Percentiles rank a stretch among this genome's conserved stretches.
These are phyloP conservation scores for Leccinum boreale DNA, from an alignment of 768 basidiomycete genomes.

Conservation along the genomic window DNA sequence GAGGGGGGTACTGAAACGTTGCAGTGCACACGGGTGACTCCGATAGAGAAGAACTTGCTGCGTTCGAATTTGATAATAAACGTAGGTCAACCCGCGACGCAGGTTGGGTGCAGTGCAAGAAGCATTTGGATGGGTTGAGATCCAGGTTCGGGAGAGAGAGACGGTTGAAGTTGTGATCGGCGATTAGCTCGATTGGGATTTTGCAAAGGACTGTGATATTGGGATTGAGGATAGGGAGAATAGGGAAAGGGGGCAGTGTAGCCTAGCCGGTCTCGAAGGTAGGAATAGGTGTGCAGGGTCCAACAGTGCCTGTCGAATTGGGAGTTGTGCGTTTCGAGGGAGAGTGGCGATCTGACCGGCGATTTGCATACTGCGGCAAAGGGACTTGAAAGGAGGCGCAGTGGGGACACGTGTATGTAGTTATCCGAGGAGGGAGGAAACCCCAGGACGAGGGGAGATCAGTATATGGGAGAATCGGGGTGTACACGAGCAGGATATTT, in stretches of 20 bases:
- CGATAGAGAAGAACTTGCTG: conserved; percentile 4
- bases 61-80: neutral
- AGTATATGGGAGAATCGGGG: neutral
- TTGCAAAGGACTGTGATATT: neutral
- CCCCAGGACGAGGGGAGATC: neutral
- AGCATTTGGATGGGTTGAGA: neutral
- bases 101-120: conserved; percentile 5
- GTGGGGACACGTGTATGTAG: conserved; percentile 4
- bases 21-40: conserved; percentile 2
- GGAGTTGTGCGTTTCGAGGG: neutral
- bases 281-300: neutral
- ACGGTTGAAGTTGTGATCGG: neutral
- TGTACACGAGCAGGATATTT: neutral
- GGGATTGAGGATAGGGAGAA: neutral
- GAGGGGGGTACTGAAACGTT: neutral
- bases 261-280: neutral
- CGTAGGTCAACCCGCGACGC: neutral
- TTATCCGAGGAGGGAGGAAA: conserved; percentile 5
- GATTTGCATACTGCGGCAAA: neutral
- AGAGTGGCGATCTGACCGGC: neutral
- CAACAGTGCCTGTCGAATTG: neutral
- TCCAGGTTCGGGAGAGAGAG: neutral
- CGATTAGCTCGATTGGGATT: neutral
- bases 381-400: neutral
- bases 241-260: neutral